Evolutionary conservation across 805 yeast species (phyloP).

Genomic region (Starmerella riodocensis): DNA sequence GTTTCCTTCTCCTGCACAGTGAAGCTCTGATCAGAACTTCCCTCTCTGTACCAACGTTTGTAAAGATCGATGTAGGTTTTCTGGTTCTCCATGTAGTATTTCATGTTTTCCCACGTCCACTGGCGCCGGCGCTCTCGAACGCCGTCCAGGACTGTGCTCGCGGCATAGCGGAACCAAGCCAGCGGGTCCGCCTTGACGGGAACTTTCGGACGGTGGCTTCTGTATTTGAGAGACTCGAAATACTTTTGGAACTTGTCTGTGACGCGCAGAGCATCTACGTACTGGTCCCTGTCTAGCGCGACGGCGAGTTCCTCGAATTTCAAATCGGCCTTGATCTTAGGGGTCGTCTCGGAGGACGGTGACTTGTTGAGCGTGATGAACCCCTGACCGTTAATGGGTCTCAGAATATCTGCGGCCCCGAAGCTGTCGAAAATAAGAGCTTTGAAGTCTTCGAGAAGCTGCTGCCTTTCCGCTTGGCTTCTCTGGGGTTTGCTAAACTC

Average conservation of each 20-base stretch:
- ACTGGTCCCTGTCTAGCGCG: constrained; percentile 72
- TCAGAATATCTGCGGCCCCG: constrained; percentile 36
- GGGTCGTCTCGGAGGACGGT: constrained; percentile 31
- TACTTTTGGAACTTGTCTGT: constrained; percentile 72
- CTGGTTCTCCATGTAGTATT: constrained; percentile 58
- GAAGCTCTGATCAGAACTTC: constrained; percentile 18
- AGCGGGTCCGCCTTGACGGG: constrained; percentile 46
- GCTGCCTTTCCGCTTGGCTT: constrained; percentile 25
- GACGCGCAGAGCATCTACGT: constrained; percentile 66
- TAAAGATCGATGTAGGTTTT: constrained; percentile 53
- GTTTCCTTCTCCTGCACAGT: constrained; percentile 27
- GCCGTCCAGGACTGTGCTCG: constrained; percentile 59
- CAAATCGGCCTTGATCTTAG: constrained; percentile 56
- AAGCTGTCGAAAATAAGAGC: constrained; percentile 20
- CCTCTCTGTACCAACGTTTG: constrained; percentile 42
- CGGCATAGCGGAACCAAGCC: constrained; percentile 76
- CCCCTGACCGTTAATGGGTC: constrained; percentile 85
- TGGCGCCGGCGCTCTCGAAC: constrained; percentile 66
- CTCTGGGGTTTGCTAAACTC: constrained; percentile 21
- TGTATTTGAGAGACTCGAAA: constrained; percentile 59
- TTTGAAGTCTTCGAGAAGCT: constrained; percentile 31
- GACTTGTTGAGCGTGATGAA: constrained; percentile 69
- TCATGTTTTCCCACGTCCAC: constrained; percentile 83
- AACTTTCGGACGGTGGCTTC: constrained; percentile 52
- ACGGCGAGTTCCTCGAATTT: constrained; percentile 83